Evolutionary conservation across 1,284 basidiomycete genomes (phyloP), one percentile per base, ranked within the genome.

Genomic region (Phellopilus nigrolimitatus): DNA sequence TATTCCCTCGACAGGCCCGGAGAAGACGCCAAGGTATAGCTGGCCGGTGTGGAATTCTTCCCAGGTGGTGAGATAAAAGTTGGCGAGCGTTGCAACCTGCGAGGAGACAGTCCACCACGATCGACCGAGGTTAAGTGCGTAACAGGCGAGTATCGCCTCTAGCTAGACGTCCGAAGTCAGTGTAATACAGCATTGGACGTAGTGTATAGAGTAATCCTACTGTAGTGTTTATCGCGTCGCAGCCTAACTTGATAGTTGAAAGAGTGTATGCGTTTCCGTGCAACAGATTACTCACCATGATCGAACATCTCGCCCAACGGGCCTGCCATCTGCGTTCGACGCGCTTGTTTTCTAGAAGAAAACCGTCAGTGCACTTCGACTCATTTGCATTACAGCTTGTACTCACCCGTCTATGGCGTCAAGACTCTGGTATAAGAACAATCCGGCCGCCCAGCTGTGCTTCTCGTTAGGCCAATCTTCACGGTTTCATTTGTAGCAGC

Each of bases 261-360:
- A 36, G 9, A 36, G 33, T 22, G 19, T n/a, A 10, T 3, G 13
- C 53, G 5, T 27, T 31, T 41, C 38, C 19, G 10, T 22, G 42
- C 47, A 46, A 58, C 69, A 71, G 46, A 12, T 12, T 22, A 62
- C 76, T 43, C 59, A 76, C 94, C 97, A 68, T 99, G 95, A 67
- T 99, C 95, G 65, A 98, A 98, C 78, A 97, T 84, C 66, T 97
- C 91, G 15, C 95, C 95, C 15, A 98, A 72, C 2, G 95, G 95
- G 3, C 95, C 92, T 17, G 94, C 88, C 90, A 97, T 98, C 2
- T 91, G 91, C 0, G 94, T 97, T 49, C 95, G 72, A 48, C 95
- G 75, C 10, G 95, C 95, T 70, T 99, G 95, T 68, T 97, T 97
- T 9, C 93, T 95, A 57, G 40, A 31, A 8, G 22, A 13, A 30